Evolutionary conservation across 1,139 yeast species (phyloP).

Genomic region (Geotrichum macrosporum): DNA sequence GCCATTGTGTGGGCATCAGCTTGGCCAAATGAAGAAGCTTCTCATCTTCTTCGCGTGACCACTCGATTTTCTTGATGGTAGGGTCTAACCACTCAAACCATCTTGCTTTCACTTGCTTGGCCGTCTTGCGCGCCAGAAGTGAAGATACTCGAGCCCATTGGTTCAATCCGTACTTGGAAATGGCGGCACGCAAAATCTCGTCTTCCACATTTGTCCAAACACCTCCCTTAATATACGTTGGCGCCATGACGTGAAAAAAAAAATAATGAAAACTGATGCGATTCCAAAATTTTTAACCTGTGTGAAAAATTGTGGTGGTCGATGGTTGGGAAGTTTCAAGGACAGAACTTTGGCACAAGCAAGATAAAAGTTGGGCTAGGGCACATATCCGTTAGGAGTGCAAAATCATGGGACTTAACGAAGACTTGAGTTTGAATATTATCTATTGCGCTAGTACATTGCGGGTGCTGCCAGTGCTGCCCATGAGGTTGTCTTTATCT

Average conservation of each 20-base stretch:
- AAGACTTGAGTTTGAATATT: too few species aligned
- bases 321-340: too few species aligned
- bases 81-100: constrained; percentile 93
- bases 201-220: constrained; percentile 92
- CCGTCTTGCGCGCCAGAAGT: constrained; percentile 74
- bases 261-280: too few species aligned
- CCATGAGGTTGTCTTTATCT: too few species aligned
- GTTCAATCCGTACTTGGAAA: constrained; percentile 85
- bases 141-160: constrained; percentile 96
- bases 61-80: constrained; percentile 53
- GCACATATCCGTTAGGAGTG: too few species aligned
- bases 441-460: too few species aligned
- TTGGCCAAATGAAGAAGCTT: constrained; percentile 62
- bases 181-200: constrained; percentile 83
- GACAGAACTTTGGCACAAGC: too few species aligned
- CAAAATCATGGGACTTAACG: too few species aligned
- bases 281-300: too few species aligned
- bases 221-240: constrained; percentile 78
- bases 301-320: neutral
- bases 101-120: constrained; percentile 87
- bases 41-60: constrained; percentile 78
- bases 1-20: constrained; percentile 89
- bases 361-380: too few species aligned
- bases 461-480: too few species aligned
- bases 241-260: too few species aligned